Base-by-base conservation (phyloP, 2,329 filamentous ascomycete species). In the Aureobasidium leucospermi region DNA sequence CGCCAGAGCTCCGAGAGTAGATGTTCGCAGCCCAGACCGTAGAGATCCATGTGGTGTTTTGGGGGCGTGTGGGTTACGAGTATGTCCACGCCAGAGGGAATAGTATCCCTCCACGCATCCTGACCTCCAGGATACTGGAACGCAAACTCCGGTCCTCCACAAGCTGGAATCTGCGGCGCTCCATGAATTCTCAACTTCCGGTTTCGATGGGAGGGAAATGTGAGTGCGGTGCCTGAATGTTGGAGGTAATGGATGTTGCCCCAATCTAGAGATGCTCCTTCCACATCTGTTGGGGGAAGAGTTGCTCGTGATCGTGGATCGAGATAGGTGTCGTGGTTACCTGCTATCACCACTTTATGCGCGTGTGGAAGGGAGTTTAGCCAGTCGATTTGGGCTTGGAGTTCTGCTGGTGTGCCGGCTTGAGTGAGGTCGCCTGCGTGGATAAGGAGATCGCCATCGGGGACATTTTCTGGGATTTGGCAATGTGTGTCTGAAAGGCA, bases 401-500 rank as follows among this genome's bases (percentile, higher is more conserved):
- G 85, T 62, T 90, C 87, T 11, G 78, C 77, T 0, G 84, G 80
- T 8, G 84, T 87, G 41, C 93, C 93, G 23, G 78, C 77, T 65
- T 90, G 85, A 58, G 86, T 87, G 67, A 96, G 78, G 74, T 97
- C 93, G 39, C 93, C 93, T 2, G 90, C 89, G 70, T 96, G 93
- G 66, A 97, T 88, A 51, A 97, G 82, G 23, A 96, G 78, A 71
- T 96, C 91, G 59, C 91, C 92, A 9, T 81, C 74, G 0, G 91
- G 90, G 0, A 95, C 78, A 13, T 15, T 10, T 7, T 46, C 38
- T 29, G n/a, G 78, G 66, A 16, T 73, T 66, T 7, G 83, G 75
- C 83, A 84, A 75, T 96, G 93, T 0, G 93, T 96, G 74, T 96
- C 93, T 9, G 90, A 93, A 64, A 96, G 84, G 74, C 90, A 96